A percentile compares a stretch with the other conserved stretches of the same genome.
Evolutionary conservation across 2,329 filamentous ascomycete species (phyloP).

Genomic region (Allantophomopsis cytisporea): DNA sequence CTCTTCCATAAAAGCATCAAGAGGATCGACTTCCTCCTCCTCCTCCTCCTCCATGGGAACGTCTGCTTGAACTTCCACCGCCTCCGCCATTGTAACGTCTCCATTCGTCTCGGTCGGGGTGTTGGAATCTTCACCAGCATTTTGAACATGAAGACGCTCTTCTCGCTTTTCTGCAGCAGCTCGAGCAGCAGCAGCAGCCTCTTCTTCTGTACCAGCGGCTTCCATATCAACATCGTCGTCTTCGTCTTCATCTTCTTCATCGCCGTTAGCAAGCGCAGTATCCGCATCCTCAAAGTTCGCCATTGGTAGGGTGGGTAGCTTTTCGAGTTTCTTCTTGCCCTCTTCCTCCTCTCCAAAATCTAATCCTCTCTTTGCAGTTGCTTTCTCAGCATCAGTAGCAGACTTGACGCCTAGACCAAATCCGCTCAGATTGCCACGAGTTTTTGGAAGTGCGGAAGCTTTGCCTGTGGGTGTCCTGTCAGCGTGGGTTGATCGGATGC

Average conservation of each 20-base stretch:
- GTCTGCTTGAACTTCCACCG: constrained; percentile 7
- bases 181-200: constrained; percentile 71
- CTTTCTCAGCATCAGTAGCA: constrained; percentile 49
- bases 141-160: constrained; percentile 39
- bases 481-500: background rate
- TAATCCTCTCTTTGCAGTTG: constrained; percentile 57
- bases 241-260: constrained; percentile 49
- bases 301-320: constrained; percentile 66
- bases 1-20: constrained; percentile 89
- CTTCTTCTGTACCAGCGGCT: constrained; percentile 75
- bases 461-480: constrained; percentile 6
- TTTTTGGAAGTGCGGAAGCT: constrained; percentile 46
- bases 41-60: constrained; percentile 44
- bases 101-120: constrained; percentile 11
- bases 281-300: constrained; percentile 44
- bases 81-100: constrained; percentile 17
- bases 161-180: constrained; percentile 78
- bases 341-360: constrained; percentile 83
- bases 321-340: constrained; percentile 77
- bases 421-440: constrained; percentile 61
- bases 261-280: constrained; percentile 38
- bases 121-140: constrained; percentile 15
- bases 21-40: constrained; percentile 69
- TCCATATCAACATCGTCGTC: constrained; percentile 62
- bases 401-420: constrained; percentile 70